A percentile compares a stretch with the other conserved stretches of the same genome.
Evolutionary conservation across 2,329 filamentous ascomycete species (phyloP).

Genomic region (Bipolaris zeicola): DNA sequence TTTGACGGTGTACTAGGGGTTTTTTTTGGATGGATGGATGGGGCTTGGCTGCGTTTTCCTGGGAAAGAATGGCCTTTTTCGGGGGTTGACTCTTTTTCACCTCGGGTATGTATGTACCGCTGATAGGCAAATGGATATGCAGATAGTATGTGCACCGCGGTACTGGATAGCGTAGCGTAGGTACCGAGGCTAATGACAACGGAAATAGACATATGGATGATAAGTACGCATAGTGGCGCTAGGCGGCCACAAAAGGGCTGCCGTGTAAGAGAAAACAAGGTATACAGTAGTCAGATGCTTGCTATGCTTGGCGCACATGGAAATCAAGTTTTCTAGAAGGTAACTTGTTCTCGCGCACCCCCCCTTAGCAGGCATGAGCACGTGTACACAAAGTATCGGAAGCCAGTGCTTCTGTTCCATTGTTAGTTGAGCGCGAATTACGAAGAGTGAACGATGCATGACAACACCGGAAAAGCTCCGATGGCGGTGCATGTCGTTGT

Average conservation of each 20-base stretch:
- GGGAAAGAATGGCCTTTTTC: neutral
- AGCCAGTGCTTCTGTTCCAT: neutral
- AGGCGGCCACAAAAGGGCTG: too few relatives aligned
- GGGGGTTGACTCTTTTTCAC: neutral
- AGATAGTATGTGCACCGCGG: too few relatives aligned
- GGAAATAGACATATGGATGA: too few relatives aligned
- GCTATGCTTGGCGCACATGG: neutral
- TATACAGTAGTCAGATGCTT: too few relatives aligned
- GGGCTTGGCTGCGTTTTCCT: neutral
- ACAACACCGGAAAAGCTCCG: conserved; percentile 1
- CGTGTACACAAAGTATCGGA: neutral
- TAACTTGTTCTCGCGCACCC: too few relatives aligned
- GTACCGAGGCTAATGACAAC: too few relatives aligned
- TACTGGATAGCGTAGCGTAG: too few relatives aligned
- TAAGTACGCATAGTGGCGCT: too few relatives aligned
- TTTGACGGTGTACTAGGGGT: neutral
- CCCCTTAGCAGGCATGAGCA: neutral
- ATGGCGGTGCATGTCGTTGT: neutral
- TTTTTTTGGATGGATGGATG: neutral
- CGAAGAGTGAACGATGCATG: neutral
- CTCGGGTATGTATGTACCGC: neutral
- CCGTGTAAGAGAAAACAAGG: too few relatives aligned
- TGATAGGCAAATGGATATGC: too few relatives aligned
- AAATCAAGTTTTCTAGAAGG: neutral
- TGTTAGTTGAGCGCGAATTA: neutral